Evolutionary conservation across 768 basidiomycete genomes (phyloP).

Genomic region (Amanita rimosa): DNA sequence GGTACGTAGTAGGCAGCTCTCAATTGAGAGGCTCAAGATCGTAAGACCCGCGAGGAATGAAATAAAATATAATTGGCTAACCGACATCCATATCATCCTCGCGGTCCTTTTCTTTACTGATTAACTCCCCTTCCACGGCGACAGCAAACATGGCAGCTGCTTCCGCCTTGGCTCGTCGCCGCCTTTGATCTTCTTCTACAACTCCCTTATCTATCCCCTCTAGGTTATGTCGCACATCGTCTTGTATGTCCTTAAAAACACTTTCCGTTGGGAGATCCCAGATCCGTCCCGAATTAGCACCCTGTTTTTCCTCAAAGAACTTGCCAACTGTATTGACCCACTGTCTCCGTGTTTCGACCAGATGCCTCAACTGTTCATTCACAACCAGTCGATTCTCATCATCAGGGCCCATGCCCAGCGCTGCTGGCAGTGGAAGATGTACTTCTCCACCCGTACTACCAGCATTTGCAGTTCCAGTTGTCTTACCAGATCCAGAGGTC

Average conservation of each 20-base stretch:
- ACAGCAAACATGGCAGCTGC: background rate
- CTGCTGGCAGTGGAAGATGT: conserved; percentile 39
- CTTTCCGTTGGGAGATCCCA: conserved; percentile 72
- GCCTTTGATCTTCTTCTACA: background rate
- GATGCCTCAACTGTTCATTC: conserved; percentile 53
- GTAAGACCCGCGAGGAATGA: background rate
- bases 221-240: conserved; percentile 34
- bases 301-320: conserved; percentile 68
- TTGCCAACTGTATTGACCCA: conserved; percentile 73
- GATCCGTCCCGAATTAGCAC: conserved; percentile 51
- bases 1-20: background rate
- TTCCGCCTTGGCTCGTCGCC: background rate
- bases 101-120: conserved; percentile 37
- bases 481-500: background rate
- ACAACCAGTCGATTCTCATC: conserved; percentile 54
- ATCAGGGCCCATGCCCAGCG: conserved; percentile 58
- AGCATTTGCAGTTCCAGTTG: conserved; percentile 16
- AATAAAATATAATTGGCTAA: conserved; percentile 18
- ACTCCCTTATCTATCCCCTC: conserved; percentile 5
- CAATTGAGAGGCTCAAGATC: too few species aligned
- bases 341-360: conserved; percentile 65
- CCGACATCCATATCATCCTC: conserved; percentile 64
- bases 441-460: conserved; percentile 18
- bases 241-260: conserved; percentile 66
- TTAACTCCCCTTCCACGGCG: conserved; percentile 10